Base-by-base conservation (phyloP, 805 yeast genomes). In the Myxozyma mucilagina region DNA sequence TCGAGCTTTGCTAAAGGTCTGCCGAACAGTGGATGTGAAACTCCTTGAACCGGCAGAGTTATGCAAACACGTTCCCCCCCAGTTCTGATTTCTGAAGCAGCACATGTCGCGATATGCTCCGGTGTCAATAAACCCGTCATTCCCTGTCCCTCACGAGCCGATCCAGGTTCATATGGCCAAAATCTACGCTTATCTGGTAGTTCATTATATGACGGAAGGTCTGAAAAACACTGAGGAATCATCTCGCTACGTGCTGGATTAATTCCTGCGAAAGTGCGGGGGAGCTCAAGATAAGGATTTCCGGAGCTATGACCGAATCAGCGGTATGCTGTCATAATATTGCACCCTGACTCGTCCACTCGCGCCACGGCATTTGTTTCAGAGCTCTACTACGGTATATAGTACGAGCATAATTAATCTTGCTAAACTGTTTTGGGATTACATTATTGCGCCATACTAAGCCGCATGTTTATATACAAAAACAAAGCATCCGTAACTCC, bases 121-220 rank as follows among this genome's bases (percentile, higher is more conserved):
- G 67, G 55, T 2, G 70, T 67, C 51, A 68, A 32, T 10, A 67
- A 60, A 38, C 63, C 66, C 29, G 63, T 59, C 66, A 59, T 68
- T 29, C 71, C 71, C 35, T 65, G 61, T 5, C 60, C 70, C 41
- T 68, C 71, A 29, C 65, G 68, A 36, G 53, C 66, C 4, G 71
- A 69, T 16, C 70, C 71, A 3, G 68, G 63, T 29, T 56, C 63
- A 65, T 68, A 70, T 11, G 63, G 67, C 72, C 72, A 70, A 53
- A 31, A 69, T 38, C 64, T 64, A 11, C 62, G 59, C 54, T 66
- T 68, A 53, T 67, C 63, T 10, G 64, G 64, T 9, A 69, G 64
- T 20, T 67, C 64, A 16, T 56, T 64, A 44, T 52, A 69, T 16
- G 56, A 35, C 3, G 71, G 71, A 45, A 69, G 62, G 24, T 61